Evolutionary conservation across 352 stramenopile genomes (phyloP), one percentile per base, ranked within the genome.

Genomic region (Globisporangium nunn): DNA sequence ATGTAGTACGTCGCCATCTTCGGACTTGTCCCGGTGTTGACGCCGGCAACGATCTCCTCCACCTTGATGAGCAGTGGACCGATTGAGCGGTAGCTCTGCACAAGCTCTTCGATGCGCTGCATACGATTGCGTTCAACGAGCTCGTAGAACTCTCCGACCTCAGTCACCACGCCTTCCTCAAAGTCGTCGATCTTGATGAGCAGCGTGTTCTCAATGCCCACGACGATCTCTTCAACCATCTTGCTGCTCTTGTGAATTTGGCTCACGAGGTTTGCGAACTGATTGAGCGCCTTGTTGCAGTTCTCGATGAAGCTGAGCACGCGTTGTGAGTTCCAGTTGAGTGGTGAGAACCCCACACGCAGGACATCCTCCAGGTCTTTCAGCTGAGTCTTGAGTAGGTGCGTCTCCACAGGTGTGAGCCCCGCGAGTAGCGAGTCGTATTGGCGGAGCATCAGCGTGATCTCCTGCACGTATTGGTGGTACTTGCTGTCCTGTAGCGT

Each of bases 311-410:
- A 98, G 40, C 81, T 91, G 23, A 94, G 59, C n/a, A 98, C 95
- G 31, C 95, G 93, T 67, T 98, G 93, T 3, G 93, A 98, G 58
- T 97, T 98, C 95, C 95, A 98, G 65, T 98, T 98, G 8, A 98
- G 70, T 33, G 95, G 93, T 4, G 91, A 95, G 61, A 98, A 98
- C 0, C 95, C 95, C 2, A 91, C 79, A 6, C 81, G 84, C 0
- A 97, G 58, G 1, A 88, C 85, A 44, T 93, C 81, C 40, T 96
- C 83, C 0, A 98, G 70, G 18, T 93, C 81, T 44, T 93, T 93
- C 7, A 98, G 67, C n/a, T 98, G 87, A 0, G 66, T 76, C n/a
- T 85, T 76, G 2, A 98, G 67, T 17, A 98, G 62, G 54, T 96
- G 83, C 1, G 74, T 92, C 62, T 98, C 93, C 3, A 98, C 91